phyloP scores from a whole-genome alignment of 1,284 basidiomycete genomes.

The Papiliotrema terrestris region DNA sequence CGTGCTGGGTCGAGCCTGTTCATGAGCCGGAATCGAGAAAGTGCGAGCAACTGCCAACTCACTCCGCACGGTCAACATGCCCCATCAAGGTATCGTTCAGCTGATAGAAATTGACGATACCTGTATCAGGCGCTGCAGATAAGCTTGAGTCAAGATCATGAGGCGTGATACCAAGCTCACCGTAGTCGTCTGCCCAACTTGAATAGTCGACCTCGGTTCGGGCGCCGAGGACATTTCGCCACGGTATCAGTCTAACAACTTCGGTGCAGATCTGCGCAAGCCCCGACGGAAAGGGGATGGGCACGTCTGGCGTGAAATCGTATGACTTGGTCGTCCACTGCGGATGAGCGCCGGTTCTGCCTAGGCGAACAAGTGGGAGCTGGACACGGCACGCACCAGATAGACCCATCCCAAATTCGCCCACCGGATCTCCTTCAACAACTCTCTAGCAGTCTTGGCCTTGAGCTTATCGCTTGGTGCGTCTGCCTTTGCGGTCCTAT shows the following conservation, averaged over 20 bases:
- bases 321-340: slow-evolving; percentile 91
- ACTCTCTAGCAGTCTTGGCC: slow-evolving; percentile 61
- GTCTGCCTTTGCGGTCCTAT: slow-evolving; percentile 35
- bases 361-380: neutral
- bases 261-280: slow-evolving; percentile 60
- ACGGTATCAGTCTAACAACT: slow-evolving; percentile 62
- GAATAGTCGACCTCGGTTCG: slow-evolving; percentile 42
- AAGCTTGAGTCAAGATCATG: neutral
- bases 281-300: slow-evolving; percentile 59
- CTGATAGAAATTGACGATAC: slow-evolving; percentile 91
- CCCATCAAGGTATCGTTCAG: slow-evolving; percentile 82
- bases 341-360: neutral
- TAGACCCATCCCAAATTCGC: slow-evolving; percentile 90
- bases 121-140: slow-evolving; percentile 74
- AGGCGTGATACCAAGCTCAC: slow-evolving; percentile 48
- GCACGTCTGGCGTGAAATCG: slow-evolving; percentile 63
- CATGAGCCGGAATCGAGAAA: neutral
- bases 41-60: slow-evolving; percentile 9
- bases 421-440: slow-evolving; percentile 77
- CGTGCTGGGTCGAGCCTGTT: slow-evolving; percentile 60
- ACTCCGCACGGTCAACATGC: slow-evolving; percentile 86
- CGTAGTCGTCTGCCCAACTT: slow-evolving; percentile 69
- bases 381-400: slow-evolving; percentile 38
- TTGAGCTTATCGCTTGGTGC: slow-evolving; percentile 50
- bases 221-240: slow-evolving; percentile 61